Percentiles rank a stretch among this genome's conserved stretches.
Conservation (phyloP, 2,329 filamentous ascomycete species). For the Diaporthe ampelina region DNA sequence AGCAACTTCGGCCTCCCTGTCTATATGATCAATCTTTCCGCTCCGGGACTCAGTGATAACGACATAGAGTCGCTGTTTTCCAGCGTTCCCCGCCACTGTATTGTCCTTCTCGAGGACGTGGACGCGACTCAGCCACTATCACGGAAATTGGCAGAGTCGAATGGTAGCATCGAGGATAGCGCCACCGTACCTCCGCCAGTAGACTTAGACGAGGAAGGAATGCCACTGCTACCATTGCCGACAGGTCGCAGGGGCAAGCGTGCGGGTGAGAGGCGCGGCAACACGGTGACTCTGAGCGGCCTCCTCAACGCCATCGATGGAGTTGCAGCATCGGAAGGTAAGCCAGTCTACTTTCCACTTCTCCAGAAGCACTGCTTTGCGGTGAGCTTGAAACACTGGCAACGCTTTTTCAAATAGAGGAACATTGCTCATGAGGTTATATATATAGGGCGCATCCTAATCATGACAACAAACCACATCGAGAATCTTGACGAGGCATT, state of each 20-base stretch:
- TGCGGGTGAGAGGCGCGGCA: background rate
- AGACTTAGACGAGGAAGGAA: background rate
- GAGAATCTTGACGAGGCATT: conserved; percentile 39
- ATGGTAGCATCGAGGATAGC: background rate
- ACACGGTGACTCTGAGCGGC: conserved; percentile 37
- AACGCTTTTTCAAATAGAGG: background rate
- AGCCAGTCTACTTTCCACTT: background rate
- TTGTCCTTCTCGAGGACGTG: conserved; percentile 39
- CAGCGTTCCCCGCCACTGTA: conserved; percentile 33
- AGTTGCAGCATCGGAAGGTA: conserved; percentile 38
- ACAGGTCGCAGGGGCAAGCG: background rate
- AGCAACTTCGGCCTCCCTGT: conserved; percentile 36
- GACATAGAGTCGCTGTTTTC: conserved; percentile 35
- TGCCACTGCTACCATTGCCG: background rate
- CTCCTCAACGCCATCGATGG: conserved; percentile 40
- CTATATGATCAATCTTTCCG: conserved; percentile 40
- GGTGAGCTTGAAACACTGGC: too few relatives aligned
- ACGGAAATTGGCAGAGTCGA: background rate
- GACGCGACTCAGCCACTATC: conserved; percentile 38
- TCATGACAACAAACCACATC: conserved; percentile 41
- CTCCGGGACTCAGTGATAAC: conserved; percentile 21
- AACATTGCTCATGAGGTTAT: background rate
- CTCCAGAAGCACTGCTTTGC: background rate
- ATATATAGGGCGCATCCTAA: conserved; percentile 37
- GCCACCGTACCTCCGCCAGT: too few relatives aligned